phyloP scores from a whole-genome alignment of 371 early-diverging fungal species.

The Circinella minor region DNA sequence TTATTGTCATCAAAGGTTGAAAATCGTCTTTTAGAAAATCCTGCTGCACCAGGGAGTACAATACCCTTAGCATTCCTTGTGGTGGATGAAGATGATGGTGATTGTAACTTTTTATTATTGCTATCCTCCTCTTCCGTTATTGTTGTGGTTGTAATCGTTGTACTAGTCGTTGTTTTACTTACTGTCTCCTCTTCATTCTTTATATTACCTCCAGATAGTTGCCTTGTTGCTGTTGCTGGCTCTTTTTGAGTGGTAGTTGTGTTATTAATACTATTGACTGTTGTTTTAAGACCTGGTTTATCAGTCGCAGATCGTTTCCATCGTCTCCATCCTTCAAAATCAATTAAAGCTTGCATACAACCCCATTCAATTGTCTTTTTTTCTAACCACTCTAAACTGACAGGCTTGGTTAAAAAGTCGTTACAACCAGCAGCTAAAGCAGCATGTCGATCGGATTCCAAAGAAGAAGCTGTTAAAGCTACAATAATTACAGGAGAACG shows the following conservation, averaged over 20 bases:
- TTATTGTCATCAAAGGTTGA: conserved; percentile 23
- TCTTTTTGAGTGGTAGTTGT: not conserved
- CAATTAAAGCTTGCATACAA: conserved; percentile 90
- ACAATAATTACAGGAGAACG: conserved; percentile 87
- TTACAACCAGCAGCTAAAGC: conserved; percentile 90
- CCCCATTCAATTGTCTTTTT: conserved; percentile 92
- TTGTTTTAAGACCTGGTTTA: conserved; percentile 13
- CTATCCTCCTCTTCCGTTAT: not conserved
- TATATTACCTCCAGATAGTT: not conserved
- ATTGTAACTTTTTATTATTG: not conserved
- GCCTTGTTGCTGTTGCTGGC: conserved; percentile 11
- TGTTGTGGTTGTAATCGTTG: not conserved
- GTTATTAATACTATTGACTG: not conserved
- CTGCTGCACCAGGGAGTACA: conserved; percentile 29
- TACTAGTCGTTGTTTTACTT: too few species aligned
- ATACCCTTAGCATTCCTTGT: conserved; percentile 21
- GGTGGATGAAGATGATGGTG: conserved; percentile 1
- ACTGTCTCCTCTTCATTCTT: not conserved
- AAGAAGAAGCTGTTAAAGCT: conserved; percentile 83
- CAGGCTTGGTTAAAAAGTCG: conserved; percentile 89
- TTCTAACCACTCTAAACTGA: conserved; percentile 82
- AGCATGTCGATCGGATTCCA: conserved; percentile 76
- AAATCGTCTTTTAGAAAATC: conserved; percentile 26
- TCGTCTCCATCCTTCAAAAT: conserved; percentile 81
- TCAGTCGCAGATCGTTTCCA: conserved; percentile 57